Percentiles rank a stretch among this genome's conserved stretches.
These are phyloP conservation scores for Acacia pycnantha DNA, from an alignment of 331 rosid genomes.

Conservation along the genomic window DNA sequence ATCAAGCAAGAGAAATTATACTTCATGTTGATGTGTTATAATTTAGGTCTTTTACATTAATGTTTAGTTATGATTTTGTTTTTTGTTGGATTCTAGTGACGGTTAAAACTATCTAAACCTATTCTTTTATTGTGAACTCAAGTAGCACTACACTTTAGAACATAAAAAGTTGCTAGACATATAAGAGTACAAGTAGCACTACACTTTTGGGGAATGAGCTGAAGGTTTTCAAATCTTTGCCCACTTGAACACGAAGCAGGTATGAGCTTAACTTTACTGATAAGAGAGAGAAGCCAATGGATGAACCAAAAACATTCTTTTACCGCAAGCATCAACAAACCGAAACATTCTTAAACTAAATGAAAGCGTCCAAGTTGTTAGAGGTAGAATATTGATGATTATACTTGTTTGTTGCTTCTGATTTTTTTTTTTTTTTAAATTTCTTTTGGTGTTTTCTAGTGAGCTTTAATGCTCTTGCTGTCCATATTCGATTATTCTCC, in stretches of 20 bases:
- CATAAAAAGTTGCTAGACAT: too few relatives aligned
- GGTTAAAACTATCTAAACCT: too few relatives aligned
- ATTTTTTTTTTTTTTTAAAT: too few relatives aligned
- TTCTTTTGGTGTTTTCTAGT: background rate
- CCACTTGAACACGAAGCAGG: background rate
- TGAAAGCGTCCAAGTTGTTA: constrained; percentile 4
- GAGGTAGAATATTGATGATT: background rate
- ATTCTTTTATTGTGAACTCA: too few relatives aligned
- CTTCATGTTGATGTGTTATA: too few relatives aligned
- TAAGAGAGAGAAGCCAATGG: background rate
- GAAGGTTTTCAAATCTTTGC: constrained; percentile 17
- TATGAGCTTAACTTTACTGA: background rate
- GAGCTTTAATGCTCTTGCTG: background rate
- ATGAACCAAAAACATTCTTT: background rate
- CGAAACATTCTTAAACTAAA: background rate
- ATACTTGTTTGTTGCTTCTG: background rate
- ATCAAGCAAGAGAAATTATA: too few relatives aligned
- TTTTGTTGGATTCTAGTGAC: too few relatives aligned
- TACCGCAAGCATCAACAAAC: background rate
- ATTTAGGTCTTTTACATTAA: too few relatives aligned
- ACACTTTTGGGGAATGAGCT: constrained; percentile 23
- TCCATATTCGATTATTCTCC: background rate
- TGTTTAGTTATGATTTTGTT: too few relatives aligned
- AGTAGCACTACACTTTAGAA: too few relatives aligned
- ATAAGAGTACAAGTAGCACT: too few relatives aligned